Evolutionary conservation across 192 early-diverging fungal genomes (phyloP), one percentile per base, ranked within the genome.

Genomic region (Linnemannia hyalina): DNA sequence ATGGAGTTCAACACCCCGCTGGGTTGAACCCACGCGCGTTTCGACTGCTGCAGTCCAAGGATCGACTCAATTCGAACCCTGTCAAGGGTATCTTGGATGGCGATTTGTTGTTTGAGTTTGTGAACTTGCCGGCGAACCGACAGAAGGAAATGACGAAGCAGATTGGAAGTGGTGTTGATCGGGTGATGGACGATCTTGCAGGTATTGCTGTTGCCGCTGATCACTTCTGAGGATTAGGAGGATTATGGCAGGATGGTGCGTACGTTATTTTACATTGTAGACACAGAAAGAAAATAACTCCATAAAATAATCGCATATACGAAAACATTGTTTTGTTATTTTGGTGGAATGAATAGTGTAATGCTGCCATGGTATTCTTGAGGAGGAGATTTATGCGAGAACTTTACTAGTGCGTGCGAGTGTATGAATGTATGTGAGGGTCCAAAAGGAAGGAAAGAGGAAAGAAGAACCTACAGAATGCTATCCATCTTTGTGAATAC

Each of bases 21-120:
- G 98, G 97, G 6, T 85, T 99, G 73, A 99, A 99, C 78, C 98
- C 99, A 11, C 90, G 97, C 52, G 97, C 96, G 29, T 99, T 91
- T 82, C 92, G 97, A 89, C 91, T 74, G 46, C 35, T 90, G 29
- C 86, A 90, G 52, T 90, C 93, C 71, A 93, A 94, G 70, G 92
- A 89, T 73, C 92, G 93, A 80, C 92, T 92, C 90, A 92, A 88
- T 82, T 94, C 85, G 68, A 95, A 94, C 81, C 97, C 97, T 38
- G 91, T 93, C 35, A 93, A 95, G 74, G 91, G 92, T 23, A 92
- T 98, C 52, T 87, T 99, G 35, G 98, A 99, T 82, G 97, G 94
- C 6, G 95, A 98, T 75, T 81, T 98, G 70, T 85, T 99, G 8
- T 94, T 93, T 78, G 91, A 92, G 44, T 95, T 96, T 77, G 91